phyloP scores from a whole-genome alignment of 1,284 basidiomycete species.

The Ceratobasidium sp. region DNA sequence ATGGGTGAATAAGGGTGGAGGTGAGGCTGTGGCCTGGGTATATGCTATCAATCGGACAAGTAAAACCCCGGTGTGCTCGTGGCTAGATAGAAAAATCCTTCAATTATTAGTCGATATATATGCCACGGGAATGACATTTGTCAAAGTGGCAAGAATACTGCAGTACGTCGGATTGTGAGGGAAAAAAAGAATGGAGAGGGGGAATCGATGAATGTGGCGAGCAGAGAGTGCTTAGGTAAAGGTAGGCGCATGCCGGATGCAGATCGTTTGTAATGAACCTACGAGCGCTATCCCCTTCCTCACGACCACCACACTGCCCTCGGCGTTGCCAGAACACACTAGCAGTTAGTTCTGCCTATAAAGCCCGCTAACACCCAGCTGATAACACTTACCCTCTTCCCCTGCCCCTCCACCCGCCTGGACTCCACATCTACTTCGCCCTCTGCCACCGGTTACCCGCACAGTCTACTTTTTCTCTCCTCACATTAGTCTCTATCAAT shows the following conservation, averaged over 20 bases:
- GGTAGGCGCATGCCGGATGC: constrained; percentile 36
- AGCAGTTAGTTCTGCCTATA: constrained; percentile 39
- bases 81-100: too few relatives aligned
- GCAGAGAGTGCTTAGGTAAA: constrained; percentile 32
- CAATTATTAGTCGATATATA: too few relatives aligned
- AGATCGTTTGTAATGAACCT: constrained; percentile 29
- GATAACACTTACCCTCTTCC: neutral
- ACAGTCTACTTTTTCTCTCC: constrained; percentile 35
- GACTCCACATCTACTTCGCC: constrained; percentile 30
- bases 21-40: constrained; percentile 15
- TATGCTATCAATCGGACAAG: constrained; percentile 1
- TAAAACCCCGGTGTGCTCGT: too few relatives aligned
- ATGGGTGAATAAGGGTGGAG: too few relatives aligned
- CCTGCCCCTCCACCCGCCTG: constrained; percentile 4
- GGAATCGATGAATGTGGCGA: constrained; percentile 13
- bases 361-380: constrained; percentile 10
- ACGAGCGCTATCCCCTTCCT: constrained; percentile 36
- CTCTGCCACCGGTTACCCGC: constrained; percentile 33
- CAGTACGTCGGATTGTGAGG: too few relatives aligned
- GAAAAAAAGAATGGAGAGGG: neutral
- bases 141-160: too few relatives aligned
- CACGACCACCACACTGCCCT: constrained; percentile 45
- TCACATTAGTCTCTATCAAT: constrained; percentile 60
- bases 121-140: too few relatives aligned
- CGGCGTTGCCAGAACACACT: constrained; percentile 38